A percentile compares a stretch with the other conserved stretches of the same genome.
phyloP scores from a whole-genome alignment of 257 asterid species.

The Solanum pinnatisectum region DNA sequence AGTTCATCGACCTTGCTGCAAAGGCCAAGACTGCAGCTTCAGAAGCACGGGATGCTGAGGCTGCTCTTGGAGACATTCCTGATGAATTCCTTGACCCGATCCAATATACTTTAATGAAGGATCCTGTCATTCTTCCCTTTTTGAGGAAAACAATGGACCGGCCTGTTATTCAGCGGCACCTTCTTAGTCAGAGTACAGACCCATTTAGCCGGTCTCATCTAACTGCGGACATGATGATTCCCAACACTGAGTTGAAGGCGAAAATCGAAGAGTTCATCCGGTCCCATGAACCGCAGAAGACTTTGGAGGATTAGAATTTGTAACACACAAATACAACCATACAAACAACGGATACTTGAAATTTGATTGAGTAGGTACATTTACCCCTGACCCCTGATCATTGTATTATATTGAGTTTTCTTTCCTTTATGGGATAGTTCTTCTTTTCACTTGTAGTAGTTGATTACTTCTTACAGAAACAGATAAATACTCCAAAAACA shows the following conservation, averaged over 20 bases:
- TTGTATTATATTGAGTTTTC: constrained; percentile 30
- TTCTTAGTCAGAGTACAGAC: constrained; percentile 72
- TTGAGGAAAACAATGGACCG: constrained; percentile 69
- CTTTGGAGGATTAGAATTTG: constrained; percentile 24
- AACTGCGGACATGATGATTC: constrained; percentile 79
- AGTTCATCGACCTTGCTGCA: constrained; percentile 67
- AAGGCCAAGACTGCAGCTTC: constrained; percentile 74
- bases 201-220: constrained; percentile 95
- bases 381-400: not conserved
- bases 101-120: constrained; percentile 93
- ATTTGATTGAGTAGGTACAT: constrained; percentile 48
- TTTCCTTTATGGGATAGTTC: not conserved
- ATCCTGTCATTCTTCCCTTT: constrained; percentile 90
- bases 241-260: constrained; percentile 70
- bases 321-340: constrained; percentile 44
- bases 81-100: constrained; percentile 98
- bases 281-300: constrained; percentile 40
- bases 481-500: not conserved
- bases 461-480: not conserved
- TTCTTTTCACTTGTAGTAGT: not conserved
- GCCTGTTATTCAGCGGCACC: constrained; percentile 93
- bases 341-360: constrained; percentile 53
- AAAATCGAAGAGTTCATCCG: constrained; percentile 59
- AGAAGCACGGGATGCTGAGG: constrained; percentile 90
- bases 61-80: constrained; percentile 94